These are phyloP conservation scores for Dothistroma septosporum DNA, from an alignment of 2,329 filamentous ascomycete species.

Conservation along the genomic window DNA sequence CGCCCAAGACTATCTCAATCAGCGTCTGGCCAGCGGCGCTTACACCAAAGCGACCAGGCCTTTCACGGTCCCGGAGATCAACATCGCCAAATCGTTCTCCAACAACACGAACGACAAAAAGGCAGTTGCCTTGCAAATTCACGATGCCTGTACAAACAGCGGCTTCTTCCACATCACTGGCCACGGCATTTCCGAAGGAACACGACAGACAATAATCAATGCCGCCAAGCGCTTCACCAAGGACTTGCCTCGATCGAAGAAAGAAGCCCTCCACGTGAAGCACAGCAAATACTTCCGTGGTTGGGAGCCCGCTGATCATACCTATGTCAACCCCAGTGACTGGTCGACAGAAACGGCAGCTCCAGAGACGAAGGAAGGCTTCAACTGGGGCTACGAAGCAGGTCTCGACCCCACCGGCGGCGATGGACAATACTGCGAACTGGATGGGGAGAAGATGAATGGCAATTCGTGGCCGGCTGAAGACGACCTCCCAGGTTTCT, in stretches of 20 bases:
- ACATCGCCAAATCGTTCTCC: constrained; percentile 38
- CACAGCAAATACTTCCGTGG: constrained; percentile 40
- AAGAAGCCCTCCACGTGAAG: constrained; percentile 39
- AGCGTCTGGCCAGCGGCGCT: constrained; percentile 28
- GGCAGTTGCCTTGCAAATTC: constrained; percentile 39
- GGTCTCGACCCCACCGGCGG: constrained; percentile 39
- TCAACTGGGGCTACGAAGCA: constrained; percentile 43
- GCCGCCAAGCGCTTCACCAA: constrained; percentile 39
- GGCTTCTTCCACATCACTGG: constrained; percentile 42
- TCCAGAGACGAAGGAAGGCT: constrained; percentile 41
- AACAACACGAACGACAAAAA: constrained; percentile 31
- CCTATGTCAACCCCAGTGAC: constrained; percentile 38
- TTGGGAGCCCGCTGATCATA: constrained; percentile 42
- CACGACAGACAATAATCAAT: constrained; percentile 33
- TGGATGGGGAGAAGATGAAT: constrained; percentile 38
- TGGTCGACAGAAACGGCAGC: constrained; percentile 22
- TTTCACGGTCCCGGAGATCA: constrained; percentile 39
- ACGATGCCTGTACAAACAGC: constrained; percentile 37
- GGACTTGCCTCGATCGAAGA: constrained; percentile 32
- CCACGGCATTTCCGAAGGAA: constrained; percentile 33
- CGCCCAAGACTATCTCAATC: constrained; percentile 35
- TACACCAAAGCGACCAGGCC: constrained; percentile 10
- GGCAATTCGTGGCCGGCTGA: constrained; percentile 41
- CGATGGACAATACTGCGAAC: constrained; percentile 40
- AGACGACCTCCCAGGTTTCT: constrained; percentile 39